Evolutionary conservation across 352 stramenopile species (phyloP).

Genomic region (Phytophthora sp.): DNA sequence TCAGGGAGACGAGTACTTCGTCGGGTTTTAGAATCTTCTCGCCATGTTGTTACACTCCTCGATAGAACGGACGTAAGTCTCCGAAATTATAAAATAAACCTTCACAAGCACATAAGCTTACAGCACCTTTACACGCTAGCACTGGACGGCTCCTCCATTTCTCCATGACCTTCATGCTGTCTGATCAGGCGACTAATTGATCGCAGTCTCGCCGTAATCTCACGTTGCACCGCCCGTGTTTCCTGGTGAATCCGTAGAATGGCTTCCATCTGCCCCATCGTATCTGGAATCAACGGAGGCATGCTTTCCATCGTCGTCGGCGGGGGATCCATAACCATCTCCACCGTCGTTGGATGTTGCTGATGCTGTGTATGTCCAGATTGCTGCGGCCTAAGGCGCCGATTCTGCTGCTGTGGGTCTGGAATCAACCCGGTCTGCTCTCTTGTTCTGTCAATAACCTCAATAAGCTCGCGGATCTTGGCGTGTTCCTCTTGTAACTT

Average conservation of each 20-base stretch:
- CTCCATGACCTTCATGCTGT: slow-evolving; percentile 47
- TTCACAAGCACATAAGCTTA: neutral
- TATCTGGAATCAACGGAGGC: slow-evolving; percentile 27
- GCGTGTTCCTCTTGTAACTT: slow-evolving; percentile 57
- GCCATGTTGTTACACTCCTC: slow-evolving; percentile 8
- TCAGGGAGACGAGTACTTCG: slow-evolving; percentile 69
- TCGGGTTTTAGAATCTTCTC: slow-evolving; percentile 73
- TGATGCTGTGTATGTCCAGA: slow-evolving; percentile 17
- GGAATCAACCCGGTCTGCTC: slow-evolving; percentile 35
- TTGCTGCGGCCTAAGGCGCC: slow-evolving; percentile 12
- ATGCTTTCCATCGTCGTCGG: slow-evolving; percentile 33
- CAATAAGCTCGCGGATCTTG: slow-evolving; percentile 68
- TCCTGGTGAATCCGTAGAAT: slow-evolving; percentile 69
- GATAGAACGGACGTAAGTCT: slow-evolving; percentile 8
- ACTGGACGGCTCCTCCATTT: slow-evolving; percentile 60
- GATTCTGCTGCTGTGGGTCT: slow-evolving; percentile 37
- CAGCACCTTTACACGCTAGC: slow-evolving; percentile 74
- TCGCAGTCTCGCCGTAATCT: slow-evolving; percentile 55
- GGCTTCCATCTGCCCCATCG: slow-evolving; percentile 51
- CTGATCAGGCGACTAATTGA: slow-evolving; percentile 44
- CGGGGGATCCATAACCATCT: slow-evolving; percentile 26
- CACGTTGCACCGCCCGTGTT: slow-evolving; percentile 54
- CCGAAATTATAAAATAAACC: slow-evolving; percentile 30
- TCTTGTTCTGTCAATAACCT: slow-evolving; percentile 62
- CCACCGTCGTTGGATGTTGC: slow-evolving; percentile 17